A percentile compares a stretch with the other conserved stretches of the same genome.
phyloP scores from a whole-genome alignment of 2,329 filamentous ascomycete species.

The Alternaria viburni region DNA sequence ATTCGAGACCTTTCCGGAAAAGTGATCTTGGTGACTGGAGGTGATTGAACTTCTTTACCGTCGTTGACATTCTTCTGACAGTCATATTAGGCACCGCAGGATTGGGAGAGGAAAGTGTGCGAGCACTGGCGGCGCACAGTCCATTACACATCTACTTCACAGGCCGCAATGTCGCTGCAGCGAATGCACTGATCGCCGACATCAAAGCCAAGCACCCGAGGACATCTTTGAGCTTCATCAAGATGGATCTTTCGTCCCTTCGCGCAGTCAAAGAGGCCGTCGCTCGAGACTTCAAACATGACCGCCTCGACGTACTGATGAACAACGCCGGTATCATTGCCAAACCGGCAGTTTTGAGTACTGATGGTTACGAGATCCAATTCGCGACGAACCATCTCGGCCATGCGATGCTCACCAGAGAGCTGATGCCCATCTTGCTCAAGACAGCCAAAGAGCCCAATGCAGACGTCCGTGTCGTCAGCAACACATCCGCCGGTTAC shows the following conservation, averaged over 20 bases:
- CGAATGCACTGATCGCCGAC: constrained; percentile 47
- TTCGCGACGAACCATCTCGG: constrained; percentile 60
- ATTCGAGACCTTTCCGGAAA: constrained; percentile 29
- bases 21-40: constrained; percentile 33
- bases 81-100: constrained; percentile 51
- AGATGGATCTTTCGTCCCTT: constrained; percentile 7
- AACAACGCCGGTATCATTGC: constrained; percentile 56
- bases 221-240: constrained; percentile 21
- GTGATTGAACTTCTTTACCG: neutral
- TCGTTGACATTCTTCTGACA: constrained; percentile 33
- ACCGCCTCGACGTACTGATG: constrained; percentile 54
- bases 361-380: constrained; percentile 58
- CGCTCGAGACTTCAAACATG: constrained; percentile 15
- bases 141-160: constrained; percentile 56
- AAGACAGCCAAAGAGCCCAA: constrained; percentile 48
- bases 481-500: constrained; percentile 45
- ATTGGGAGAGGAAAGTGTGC: constrained; percentile 54
- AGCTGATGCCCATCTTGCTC: constrained; percentile 52
- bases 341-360: constrained; percentile 45
- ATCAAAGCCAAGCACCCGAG: constrained; percentile 51
- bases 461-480: constrained; percentile 55
- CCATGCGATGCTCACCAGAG: constrained; percentile 55
- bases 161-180: constrained; percentile 52
- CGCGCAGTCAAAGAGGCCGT: neutral
- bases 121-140: constrained; percentile 52